A percentile compares a stretch with the other conserved stretches of the same genome.
Conservation (phyloP, 805 yeast species). For the Nakazawaea pomicola region DNA sequence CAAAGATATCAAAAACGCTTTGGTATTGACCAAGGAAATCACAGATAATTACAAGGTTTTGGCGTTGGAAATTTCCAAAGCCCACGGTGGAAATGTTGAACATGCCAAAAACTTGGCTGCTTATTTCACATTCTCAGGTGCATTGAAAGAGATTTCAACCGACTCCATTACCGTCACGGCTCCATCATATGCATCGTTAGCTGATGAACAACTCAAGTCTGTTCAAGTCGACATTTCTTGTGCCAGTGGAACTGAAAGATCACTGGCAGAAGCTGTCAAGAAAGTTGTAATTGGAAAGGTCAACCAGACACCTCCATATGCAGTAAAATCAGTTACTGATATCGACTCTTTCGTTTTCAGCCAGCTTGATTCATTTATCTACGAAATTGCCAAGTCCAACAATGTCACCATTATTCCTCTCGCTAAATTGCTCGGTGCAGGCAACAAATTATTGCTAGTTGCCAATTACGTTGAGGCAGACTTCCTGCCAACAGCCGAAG, state of each 20-base stretch:
- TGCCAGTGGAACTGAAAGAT: slow-evolving; percentile 34
- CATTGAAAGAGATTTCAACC: slow-evolving; percentile 40
- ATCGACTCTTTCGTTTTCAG: slow-evolving; percentile 57
- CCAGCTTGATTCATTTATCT: slow-evolving; percentile 39
- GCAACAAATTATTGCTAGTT: slow-evolving; percentile 50
- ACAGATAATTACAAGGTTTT: slow-evolving; percentile 59
- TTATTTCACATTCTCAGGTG: slow-evolving; percentile 51
- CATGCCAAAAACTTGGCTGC: slow-evolving; percentile 78
- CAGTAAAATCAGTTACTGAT: slow-evolving; percentile 53
- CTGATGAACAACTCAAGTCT: slow-evolving; percentile 30
- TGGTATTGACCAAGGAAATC: slow-evolving; percentile 52
- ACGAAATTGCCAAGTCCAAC: slow-evolving; percentile 35
- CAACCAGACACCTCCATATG: slow-evolving; percentile 65
- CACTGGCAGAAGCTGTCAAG: slow-evolving; percentile 57
- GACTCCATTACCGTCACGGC: slow-evolving; percentile 38
- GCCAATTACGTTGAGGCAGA: slow-evolving; percentile 52
- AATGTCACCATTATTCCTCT: slow-evolving; percentile 57
- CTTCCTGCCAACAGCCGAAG: slow-evolving; percentile 65
- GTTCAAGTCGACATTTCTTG: slow-evolving; percentile 65
- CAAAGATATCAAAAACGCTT: slow-evolving; percentile 53
- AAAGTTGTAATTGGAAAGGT: slow-evolving; percentile 69
- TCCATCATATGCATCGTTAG: slow-evolving; percentile 42
- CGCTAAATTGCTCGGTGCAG: slow-evolving; percentile 40
- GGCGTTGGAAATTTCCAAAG: slow-evolving; percentile 76
- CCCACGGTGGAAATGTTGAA: slow-evolving; percentile 72